phyloP scores from a whole-genome alignment of 306 rosid species.

The Comarum palustre region DNA sequence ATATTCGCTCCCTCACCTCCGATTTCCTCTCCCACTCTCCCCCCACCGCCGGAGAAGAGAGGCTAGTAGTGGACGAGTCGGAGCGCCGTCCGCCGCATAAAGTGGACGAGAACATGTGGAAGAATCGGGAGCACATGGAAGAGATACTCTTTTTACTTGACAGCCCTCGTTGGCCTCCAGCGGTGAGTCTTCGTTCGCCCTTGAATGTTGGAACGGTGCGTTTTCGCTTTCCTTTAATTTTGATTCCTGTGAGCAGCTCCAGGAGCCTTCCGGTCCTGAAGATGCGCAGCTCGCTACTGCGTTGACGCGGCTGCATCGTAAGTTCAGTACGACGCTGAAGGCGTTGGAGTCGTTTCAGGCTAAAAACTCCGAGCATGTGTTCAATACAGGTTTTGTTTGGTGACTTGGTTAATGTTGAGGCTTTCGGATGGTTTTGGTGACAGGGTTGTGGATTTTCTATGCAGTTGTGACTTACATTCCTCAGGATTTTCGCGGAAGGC shows the following conservation, averaged over 20 bases:
- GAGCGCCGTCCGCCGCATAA: constrained; percentile 73
- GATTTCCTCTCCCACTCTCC: constrained; percentile 47
- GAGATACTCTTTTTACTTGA: constrained; percentile 72
- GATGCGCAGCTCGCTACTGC: constrained; percentile 43
- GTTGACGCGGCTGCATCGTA: constrained; percentile 49
- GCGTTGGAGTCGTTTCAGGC: constrained; percentile 68
- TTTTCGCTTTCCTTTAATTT: background rate
- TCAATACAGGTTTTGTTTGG: constrained; percentile 59
- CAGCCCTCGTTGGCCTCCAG: constrained; percentile 59
- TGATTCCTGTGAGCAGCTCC: constrained; percentile 49
- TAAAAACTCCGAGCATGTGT: constrained; percentile 80
- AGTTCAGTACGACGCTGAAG: constrained; percentile 48
- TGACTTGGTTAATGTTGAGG: background rate
- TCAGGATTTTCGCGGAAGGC: constrained; percentile 95
- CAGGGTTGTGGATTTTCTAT: constrained; percentile 21
- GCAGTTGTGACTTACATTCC: constrained; percentile 98
- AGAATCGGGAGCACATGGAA: constrained; percentile 86
- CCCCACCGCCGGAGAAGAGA: constrained; percentile 53
- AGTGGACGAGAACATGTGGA: constrained; percentile 97
- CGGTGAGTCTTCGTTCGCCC: constrained; percentile 29
- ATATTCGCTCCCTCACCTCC: constrained; percentile 51
- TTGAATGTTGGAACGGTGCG: background rate
- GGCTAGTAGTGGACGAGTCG: constrained; percentile 47
- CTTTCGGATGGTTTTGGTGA: constrained; percentile 9
- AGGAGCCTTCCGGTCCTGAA: constrained; percentile 45